Percentiles rank a stretch among this genome's conserved stretches.
phyloP scores from a whole-genome alignment of 495 filamentous ascomycete species.

The Trypethelium eluteriae region DNA sequence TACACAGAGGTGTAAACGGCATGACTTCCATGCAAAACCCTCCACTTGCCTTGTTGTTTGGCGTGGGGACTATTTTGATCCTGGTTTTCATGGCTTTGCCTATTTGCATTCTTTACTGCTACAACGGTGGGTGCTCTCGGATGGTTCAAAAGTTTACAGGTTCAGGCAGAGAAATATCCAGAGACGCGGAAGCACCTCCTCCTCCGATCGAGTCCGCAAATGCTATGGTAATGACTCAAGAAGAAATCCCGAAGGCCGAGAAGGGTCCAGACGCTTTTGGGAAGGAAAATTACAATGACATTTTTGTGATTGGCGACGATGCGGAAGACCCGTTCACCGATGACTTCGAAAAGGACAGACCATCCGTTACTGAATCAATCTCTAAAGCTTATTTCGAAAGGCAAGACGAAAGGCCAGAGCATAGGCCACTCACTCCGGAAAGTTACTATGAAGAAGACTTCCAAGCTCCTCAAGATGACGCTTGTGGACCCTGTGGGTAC shows the following conservation, averaged over 20 bases:
- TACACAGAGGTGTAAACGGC: background rate
- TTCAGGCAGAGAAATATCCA: background rate
- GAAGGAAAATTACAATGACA: background rate
- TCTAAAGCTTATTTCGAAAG: background rate
- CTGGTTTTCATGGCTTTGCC: background rate
- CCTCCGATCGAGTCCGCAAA: background rate
- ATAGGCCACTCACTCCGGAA: no score
- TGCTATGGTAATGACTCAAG: background rate
- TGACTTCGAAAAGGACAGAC: background rate
- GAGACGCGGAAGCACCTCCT: background rate
- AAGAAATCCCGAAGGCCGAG: background rate
- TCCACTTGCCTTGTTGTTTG: background rate
- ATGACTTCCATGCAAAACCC: background rate
- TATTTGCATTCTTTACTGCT: conserved; percentile 1
- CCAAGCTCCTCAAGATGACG: no score
- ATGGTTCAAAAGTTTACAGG: background rate
- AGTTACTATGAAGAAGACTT: no score
- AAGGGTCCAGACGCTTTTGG: background rate
- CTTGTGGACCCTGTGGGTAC: no score
- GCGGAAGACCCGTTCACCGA: background rate
- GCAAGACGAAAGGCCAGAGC: no score
- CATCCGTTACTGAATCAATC: background rate
- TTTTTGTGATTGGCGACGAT: background rate
- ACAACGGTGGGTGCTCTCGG: background rate
- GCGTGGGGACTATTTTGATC: background rate